Base-by-base conservation (phyloP, 2,329 filamentous ascomycete genomes). In the Sclerotinia subarctica region DNA sequence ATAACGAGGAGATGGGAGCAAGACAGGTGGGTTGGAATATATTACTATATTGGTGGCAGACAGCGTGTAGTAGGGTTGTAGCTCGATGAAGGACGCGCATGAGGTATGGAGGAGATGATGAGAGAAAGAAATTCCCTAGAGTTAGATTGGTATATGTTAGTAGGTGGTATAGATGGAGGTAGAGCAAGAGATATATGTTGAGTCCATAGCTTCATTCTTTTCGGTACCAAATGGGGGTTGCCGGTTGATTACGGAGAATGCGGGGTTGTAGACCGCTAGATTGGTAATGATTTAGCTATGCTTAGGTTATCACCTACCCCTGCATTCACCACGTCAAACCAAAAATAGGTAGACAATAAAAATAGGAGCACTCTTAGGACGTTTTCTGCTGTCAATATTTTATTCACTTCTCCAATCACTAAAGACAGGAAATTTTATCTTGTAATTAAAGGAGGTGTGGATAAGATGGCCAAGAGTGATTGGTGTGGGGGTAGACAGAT, bases 11-110 rank as follows among this genome's bases (percentile, higher is more conserved):
- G 19, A 59, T 24, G 47, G 53, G 29, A 11, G 56, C 46, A 2
- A 47, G 56, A n/a, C 64, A 62, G 24, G 26, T 67, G 5, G 56
- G 56, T 26, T 49, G 57, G 5, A 67, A 67, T 24, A 62, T 62
- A 32, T 67, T 62, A 13, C 47, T 67, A 10, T 67, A 62, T 62
- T 60, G 64, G 19, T 46, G 56, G 46, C 64, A 67, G 47, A 62
- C 56, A 19, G 62, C 24, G 10, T 44, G 53, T 3, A 67, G 26
- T 5, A 67, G 13, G 17, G 64, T 46, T 38, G 54, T 35, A 15
- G 64, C 56, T 53, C 21, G 54, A 17, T 26, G 56, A 8, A 42
- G 1, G 21, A 62, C 1, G n/a, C 56, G 64, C 64, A 67, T 67
- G 24, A 51, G 32, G 44, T 21, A 29, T n/a, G 10, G 21, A 44